phyloP scores from a whole-genome alignment of 495 filamentous ascomycete genomes.

The Hypoxylon intermedium region DNA sequence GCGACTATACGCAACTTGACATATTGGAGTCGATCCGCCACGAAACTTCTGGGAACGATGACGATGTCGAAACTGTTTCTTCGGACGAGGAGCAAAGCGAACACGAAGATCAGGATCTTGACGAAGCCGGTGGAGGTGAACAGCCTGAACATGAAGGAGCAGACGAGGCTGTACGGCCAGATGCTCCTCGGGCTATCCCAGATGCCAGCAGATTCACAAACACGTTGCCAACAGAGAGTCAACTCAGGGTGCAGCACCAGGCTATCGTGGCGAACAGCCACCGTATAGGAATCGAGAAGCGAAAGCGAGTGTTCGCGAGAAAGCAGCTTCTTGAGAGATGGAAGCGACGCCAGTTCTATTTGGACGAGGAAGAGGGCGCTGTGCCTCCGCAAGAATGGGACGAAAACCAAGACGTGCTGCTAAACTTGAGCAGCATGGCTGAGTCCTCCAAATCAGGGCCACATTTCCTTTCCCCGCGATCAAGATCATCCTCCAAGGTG shows the following conservation, averaged over 20 bases:
- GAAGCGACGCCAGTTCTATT: constrained; percentile 76
- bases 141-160: constrained; percentile 8
- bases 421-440: constrained; percentile 47
- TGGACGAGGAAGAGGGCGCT: constrained; percentile 80
- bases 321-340: constrained; percentile 73
- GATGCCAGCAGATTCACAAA: constrained; percentile 42
- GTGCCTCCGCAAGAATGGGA: constrained; percentile 68
- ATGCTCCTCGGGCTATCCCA: constrained; percentile 20
- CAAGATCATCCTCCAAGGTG: constrained; percentile 83
- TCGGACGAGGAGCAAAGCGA: constrained; percentile 40
- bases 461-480: constrained; percentile 66
- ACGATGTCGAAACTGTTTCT: constrained; percentile 33
- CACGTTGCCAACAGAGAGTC: constrained; percentile 38
- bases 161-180: constrained; percentile 3
- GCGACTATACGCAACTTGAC: constrained; percentile 39
- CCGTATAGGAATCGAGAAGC: constrained; percentile 30
- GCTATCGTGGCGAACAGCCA: constrained; percentile 29
- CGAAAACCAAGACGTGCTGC: constrained; percentile 65
- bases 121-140: constrained; percentile 31
- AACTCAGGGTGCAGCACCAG: constrained; percentile 34
- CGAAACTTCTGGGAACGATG: constrained; percentile 27
- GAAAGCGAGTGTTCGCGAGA: constrained; percentile 45
- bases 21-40: constrained; percentile 42
- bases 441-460: constrained; percentile 51
- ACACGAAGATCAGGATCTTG: constrained; percentile 27